Evolutionary conservation across 345 rosid genomes (phyloP), one percentile per base, ranked within the genome.

Genomic region (Ceriops decandra): DNA sequence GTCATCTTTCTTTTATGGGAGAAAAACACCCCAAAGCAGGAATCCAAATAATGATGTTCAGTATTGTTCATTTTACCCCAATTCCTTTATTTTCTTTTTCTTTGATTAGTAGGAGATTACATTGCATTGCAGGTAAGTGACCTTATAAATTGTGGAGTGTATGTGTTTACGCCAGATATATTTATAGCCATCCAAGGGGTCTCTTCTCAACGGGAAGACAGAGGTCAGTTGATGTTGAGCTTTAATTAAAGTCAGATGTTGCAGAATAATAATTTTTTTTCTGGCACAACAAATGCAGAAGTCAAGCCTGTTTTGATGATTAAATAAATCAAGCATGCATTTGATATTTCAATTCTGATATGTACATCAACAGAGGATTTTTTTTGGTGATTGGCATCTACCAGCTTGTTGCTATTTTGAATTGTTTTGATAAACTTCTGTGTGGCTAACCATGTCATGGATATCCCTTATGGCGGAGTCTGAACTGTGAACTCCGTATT

Each of bases 71-170:
- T 13, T 0, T 15, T 15, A 17, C 49, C 4, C 5, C 46, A 11
- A 42, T 11, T 42, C 49, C 49, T 42, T 24, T 70, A 60, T 69
- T 10, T 26, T 30, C 26, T 32, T 47, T 1, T 63, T n/a, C 32
- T 32, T 22, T 54, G 27, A 58, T 33, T 20, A 19, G 1, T 26
- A 35, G 36, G 1, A 32, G 52, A 1, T 57, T 31, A 22, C 33
- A 9, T 10, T 69, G 20, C 31, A 42, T 56, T 67, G 53, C 70
- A 76, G 76, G 80, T 72, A 21, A 72, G 80, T 57, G 80, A 76
- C 69, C 59, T 62, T 49, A 76, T 76, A 67, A 76, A 76, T 63
- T 76, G 80, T 17, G 80, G 73, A 51, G 80, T 76, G 5, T 76
- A 76, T 59, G 76, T 72, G 52, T 76, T 76, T 28, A 76, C 73